Base-by-base conservation (phyloP, 148 eudicot species). In the Fallopia convolvulus region DNA sequence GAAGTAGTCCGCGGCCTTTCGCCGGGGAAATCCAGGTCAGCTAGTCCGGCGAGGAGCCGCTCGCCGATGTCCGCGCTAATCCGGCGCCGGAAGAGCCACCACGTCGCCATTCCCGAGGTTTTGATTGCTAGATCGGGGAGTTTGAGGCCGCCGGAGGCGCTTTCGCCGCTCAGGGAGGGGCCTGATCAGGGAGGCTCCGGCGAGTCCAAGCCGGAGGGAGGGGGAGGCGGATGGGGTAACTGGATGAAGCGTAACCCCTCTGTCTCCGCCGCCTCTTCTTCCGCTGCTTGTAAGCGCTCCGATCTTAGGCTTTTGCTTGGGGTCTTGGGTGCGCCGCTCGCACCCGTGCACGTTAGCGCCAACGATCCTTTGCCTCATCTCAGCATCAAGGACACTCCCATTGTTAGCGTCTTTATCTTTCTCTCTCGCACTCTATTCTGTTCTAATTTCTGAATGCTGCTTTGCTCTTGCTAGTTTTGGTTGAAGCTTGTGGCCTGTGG, bases 261-360 rank as follows among this genome's bases (percentile, higher is more conserved):
- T 0, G 49, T 81, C 49, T 83, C 84, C 18, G 81, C 79, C 9
- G 39, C 79, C 2, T 80, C 87, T 5, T 46, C 80, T 21, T 78
- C 82, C 70, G 80, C 79, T 21, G 78, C 84, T 3, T 84, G 84
- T 36, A 82, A 79, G 36, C 82, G 91, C 82, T 89, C 98, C 47
- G 97, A 91, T 92, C 92, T 92, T 79, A 87, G 98, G 86, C 80
- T 94, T 70, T 55, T 94, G 83, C 86, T 94, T 23, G 93, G 98
- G 3, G 97, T 94, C 1, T 75, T 94, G 87, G 98, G 98, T 83
- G 98, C 97, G 58, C 98, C 98, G 33, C 89, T 94, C 26, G 97
- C 93, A 15, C 97, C 97, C 61, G 93, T 94, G 77, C 91, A 92
- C 76, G 96, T 94, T 78, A 86, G 85, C 83, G 70, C 79, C 71